Evolutionary conservation across 192 early-diverging fungal genomes (phyloP).

Genomic region (Podila clonocystis): DNA sequence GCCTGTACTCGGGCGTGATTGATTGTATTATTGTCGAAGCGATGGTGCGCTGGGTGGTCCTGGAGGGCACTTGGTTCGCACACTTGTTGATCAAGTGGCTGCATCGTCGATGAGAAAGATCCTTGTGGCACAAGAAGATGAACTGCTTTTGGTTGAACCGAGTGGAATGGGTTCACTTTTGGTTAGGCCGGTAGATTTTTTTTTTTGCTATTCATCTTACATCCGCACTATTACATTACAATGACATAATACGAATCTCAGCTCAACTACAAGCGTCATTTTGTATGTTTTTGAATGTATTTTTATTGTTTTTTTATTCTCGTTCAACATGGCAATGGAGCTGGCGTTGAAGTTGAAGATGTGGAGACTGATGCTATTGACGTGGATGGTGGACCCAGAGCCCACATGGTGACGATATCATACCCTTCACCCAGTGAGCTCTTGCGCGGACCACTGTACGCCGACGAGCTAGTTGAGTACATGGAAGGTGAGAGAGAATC

Average conservation of each 20-base stretch:
- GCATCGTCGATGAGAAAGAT: slow-evolving; percentile 18
- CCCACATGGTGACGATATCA: slow-evolving; percentile 13
- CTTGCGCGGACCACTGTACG: not conserved
- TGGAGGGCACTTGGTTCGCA: slow-evolving; percentile 51
- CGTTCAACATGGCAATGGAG: no score
- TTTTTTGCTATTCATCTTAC: no score
- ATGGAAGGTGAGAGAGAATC: not conserved
- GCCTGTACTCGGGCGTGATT: slow-evolving; percentile 51
- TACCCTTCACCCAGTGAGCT: slow-evolving; percentile 23
- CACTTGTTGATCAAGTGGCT: slow-evolving; percentile 48
- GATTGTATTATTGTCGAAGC: slow-evolving; percentile 57
- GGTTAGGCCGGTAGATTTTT: not conserved
- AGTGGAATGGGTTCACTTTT: not conserved
- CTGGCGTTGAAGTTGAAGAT: not conserved
- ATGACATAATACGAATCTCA: no score
- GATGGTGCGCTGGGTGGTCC: slow-evolving; percentile 47
- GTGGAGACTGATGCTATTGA: not conserved
- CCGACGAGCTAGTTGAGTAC: not conserved
- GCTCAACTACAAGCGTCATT: no score
- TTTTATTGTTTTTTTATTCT: no score
- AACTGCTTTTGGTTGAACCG: not conserved
- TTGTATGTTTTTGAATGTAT: no score
- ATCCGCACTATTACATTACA: no score
- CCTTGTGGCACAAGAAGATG: not conserved
- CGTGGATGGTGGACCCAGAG: not conserved